Evolutionary conservation across 176 grass and related monocot species (phyloP).

Genomic region (Triticum monococcum): DNA sequence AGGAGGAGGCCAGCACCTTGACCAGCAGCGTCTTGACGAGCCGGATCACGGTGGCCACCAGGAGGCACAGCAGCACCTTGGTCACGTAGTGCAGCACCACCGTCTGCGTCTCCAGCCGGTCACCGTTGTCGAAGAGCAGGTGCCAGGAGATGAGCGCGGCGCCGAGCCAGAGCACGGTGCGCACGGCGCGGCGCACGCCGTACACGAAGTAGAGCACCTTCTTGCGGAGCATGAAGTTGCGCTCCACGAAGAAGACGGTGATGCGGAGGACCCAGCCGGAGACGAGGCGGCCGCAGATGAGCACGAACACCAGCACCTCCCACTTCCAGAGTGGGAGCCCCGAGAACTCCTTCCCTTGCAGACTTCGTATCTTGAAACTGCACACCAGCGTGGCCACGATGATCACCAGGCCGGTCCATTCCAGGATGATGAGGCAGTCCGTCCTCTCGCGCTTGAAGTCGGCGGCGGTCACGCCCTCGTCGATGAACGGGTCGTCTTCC

Average conservation of each 20-base stretch:
- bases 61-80: conserved; percentile 81
- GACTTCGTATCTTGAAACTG: conserved; percentile 47
- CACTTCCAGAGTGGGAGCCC: conserved; percentile 96
- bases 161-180: conserved; percentile 90
- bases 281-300: conserved; percentile 93
- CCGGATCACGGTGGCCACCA: conserved; percentile 70
- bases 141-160: conserved; percentile 82
- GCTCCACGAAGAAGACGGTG: conserved; percentile 81
- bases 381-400: conserved; percentile 73
- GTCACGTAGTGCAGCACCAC: conserved; percentile 72
- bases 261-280: conserved; percentile 83
- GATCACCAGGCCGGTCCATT: conserved; percentile 75
- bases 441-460: conserved; percentile 60
- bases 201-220: conserved; percentile 97
- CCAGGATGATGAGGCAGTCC: conserved; percentile 52
- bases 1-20: conserved; percentile 91
- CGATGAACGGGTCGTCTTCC: conserved; percentile 76
- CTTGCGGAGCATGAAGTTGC: conserved; percentile 87
- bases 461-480: conserved; percentile 56
- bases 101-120: conserved; percentile 37
- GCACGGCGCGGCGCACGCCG: conserved; percentile 75
- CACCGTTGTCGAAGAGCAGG: conserved; percentile 64
- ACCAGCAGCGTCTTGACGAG: conserved; percentile 86
- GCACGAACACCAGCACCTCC: conserved; percentile 73
- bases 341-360: conserved; percentile 45